These are phyloP conservation scores for Hygrophoropsis aurantiaca DNA, from an alignment of 768 basidiomycete species.

Conservation along the genomic window DNA sequence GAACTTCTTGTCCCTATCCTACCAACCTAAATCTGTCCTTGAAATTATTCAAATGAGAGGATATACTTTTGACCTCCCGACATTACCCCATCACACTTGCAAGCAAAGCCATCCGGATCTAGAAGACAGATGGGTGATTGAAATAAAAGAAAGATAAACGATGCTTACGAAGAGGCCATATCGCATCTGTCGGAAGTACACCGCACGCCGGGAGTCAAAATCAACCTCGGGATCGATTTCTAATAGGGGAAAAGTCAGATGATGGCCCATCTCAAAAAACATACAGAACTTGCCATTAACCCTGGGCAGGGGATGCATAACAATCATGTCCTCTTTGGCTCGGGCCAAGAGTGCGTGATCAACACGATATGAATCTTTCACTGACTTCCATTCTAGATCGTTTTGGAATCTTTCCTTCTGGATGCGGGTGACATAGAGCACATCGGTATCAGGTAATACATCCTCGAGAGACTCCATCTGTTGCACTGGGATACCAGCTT, in stretches of 20 bases:
- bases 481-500: constrained; percentile 75
- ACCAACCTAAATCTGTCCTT: too few relatives aligned
- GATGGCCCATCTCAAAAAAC: not conserved
- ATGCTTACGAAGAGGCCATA: constrained; percentile 94
- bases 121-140: not conserved
- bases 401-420: constrained; percentile 91
- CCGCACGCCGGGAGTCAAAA: constrained; percentile 90
- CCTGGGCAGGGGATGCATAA: constrained; percentile 98
- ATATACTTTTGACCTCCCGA: too few relatives aligned
- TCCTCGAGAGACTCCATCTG: constrained; percentile 90
- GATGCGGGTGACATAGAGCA: constrained; percentile 93
- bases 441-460: constrained; percentile 89
- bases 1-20: too few relatives aligned
- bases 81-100: constrained; percentile 62
- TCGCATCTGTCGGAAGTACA: constrained; percentile 98
- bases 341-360: constrained; percentile 91
- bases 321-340: constrained; percentile 96
- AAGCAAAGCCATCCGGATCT: constrained; percentile 83
- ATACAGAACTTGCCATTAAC: constrained; percentile 64
- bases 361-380: constrained; percentile 90
- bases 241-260: constrained; percentile 28
- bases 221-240: constrained; percentile 99
- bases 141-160: not conserved
- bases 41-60: too few relatives aligned
- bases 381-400: constrained; percentile 82